Base-by-base conservation (phyloP, 2,329 filamentous ascomycete genomes). In the Scedosporium dehoogii region DNA sequence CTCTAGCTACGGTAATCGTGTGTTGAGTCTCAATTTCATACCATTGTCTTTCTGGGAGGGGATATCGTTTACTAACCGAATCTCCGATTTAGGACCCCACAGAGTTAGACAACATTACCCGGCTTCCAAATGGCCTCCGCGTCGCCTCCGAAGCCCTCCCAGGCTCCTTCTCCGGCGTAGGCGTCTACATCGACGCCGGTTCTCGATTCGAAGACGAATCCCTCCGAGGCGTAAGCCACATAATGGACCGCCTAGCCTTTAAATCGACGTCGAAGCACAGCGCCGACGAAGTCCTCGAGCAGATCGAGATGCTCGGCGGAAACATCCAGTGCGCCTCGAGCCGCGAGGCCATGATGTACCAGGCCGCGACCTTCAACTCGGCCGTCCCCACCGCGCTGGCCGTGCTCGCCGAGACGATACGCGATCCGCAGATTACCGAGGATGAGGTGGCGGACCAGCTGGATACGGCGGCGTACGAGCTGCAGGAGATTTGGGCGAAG, bases 321-420 rank as follows among this genome's bases (percentile, higher is more conserved):
- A 97, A 97, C 73, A 93, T 99, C 64, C 92, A 97, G 76, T 99
- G 94, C 76, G 92, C 93, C 10, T 97, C 92, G 1, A 96, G 92
- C 1, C 84, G 94, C 67, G 94, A 99, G 76, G 91, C 91, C 63
- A 85, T 99, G 77, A 99, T 99, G 94, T 99, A 99, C 79, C 94
- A 99, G 75, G 91, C 92, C 1, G 94, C 94, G 27, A 97, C 92
- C 33, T 99, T 99, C 84, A 99, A 99, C 79, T 88, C 88, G 27
- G 88, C 91, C 18, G 92, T 99, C 7, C 87, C 90, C 6, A 85
- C 85, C 7, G 91, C 93, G 12, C 85, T 96, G 25, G 91, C 82
- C 33, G 77, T 99, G 18, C 84, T 99, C 48, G 93, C 94, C 64
- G 94, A 99, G 74, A 97, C 94, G 38, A 96, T 99, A 65, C 88